Percentiles rank a stretch among this genome's conserved stretches.
These are phyloP conservation scores for Naganishia cerealis DNA, from an alignment of 1,284 basidiomycete genomes.

Conservation along the genomic window DNA sequence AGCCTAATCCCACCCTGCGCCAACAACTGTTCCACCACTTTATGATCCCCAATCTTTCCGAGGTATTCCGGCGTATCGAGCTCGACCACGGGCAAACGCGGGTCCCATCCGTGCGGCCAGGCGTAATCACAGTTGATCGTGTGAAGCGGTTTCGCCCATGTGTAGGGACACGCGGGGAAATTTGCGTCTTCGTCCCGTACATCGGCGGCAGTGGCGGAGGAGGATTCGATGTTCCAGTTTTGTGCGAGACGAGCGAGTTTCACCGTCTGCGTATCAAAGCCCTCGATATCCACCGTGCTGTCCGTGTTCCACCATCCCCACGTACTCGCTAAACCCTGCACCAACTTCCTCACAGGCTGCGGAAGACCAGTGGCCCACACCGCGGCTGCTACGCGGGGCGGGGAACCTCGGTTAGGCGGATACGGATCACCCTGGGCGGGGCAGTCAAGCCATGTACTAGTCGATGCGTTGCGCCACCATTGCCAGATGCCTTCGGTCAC, in stretches of 20 bases:
- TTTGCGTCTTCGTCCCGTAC: background rate
- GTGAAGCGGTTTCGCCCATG: constrained; percentile 65
- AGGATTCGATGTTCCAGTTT: background rate
- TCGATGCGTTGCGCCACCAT: constrained; percentile 63
- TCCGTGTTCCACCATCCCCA: background rate
- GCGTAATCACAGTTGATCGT: constrained; percentile 73
- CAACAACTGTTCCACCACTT: constrained; percentile 76
- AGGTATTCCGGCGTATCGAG: constrained; percentile 82
- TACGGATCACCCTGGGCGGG: constrained; percentile 56
- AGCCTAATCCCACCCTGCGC: constrained; percentile 78
- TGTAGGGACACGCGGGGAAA: constrained; percentile 70
- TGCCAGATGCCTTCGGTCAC: constrained; percentile 75
- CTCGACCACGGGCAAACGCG: constrained; percentile 61
- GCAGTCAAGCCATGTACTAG: constrained; percentile 66
- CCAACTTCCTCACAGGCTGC: background rate
- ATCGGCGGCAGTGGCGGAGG: background rate
- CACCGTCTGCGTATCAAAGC: constrained; percentile 6
- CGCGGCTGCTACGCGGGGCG: background rate
- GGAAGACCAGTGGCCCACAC: constrained; percentile 3
- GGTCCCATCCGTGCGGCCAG: constrained; percentile 62
- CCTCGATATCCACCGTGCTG: background rate
- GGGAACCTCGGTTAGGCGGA: constrained; percentile 40
- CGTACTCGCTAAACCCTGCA: background rate
- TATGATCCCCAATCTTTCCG: constrained; percentile 65
- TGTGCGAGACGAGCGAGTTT: constrained; percentile 4